Evolutionary conservation across 2,329 filamentous ascomycete species (phyloP), one percentile per base, ranked within the genome.

Genomic region (Fusarium sp.): DNA sequence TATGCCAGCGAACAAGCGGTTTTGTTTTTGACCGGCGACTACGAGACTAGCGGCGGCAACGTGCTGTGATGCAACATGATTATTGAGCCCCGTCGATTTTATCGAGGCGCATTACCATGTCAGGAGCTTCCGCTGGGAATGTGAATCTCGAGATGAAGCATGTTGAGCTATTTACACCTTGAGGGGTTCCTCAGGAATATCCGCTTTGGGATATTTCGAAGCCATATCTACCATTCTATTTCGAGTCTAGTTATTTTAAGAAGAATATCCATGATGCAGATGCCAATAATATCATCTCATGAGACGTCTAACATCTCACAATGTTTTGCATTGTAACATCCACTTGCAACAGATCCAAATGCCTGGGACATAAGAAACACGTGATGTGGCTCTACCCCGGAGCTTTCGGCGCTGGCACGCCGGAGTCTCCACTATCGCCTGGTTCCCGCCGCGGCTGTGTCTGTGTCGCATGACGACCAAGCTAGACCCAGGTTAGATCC

Each of bases 381-480:
- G 75, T 77, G 75, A 77, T 61, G 51, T 47, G 35, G 38, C 51
- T 54, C 45, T 47, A 70, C 52, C 58, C 63, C 76, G 76, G 76
- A 78, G 69, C 48, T 72, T 78, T 75, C 67, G 75, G 75, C 71
- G 75, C 66, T 66, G 63, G 58, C 11, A 42, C 41, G 63, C 76
- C 76, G 71, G 60, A 39, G 57, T 42, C 54, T 68, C 76, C 76
- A 77, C 71, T 59, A 36, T 44, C 57, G 63, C 41, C 63, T 74
- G 63, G 70, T 60, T 72, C 61, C 65, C 63, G 67, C 55, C 35
- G 56, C 66, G 62, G 62, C 54, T 68, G 65, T 69, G 75, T 78
- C 76, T 66, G 65, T 69, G 76, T 78, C 76, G 76, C 76, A 78
- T 78, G 76, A 78, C 65, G 63, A 66, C 66, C 63, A 59, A 58